Conservation (phyloP, 148 eudicot genomes). For the Pouteria glomerata region DNA sequence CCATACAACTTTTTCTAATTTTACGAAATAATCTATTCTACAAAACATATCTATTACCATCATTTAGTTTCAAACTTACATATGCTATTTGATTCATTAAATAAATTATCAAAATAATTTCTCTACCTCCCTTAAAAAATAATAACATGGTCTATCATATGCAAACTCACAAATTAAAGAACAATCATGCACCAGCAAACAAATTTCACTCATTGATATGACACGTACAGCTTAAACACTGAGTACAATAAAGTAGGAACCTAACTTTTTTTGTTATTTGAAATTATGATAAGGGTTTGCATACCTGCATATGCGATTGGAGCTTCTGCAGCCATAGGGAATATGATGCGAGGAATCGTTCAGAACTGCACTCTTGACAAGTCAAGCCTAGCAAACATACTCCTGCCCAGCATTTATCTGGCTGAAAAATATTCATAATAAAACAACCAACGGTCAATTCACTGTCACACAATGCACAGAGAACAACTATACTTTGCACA, state of each 20-base stretch:
- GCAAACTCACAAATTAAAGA: not conserved
- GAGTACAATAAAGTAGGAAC: not conserved
- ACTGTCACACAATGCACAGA: not conserved
- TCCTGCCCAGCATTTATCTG: conserved; percentile 96
- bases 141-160: too few relatives aligned
- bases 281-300: not conserved
- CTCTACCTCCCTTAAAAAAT: too few relatives aligned
- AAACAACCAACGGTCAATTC: conserved; percentile 1
- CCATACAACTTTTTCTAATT: too few relatives aligned
- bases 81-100: too few relatives aligned
- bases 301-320: conserved; percentile 66
- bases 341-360: conserved; percentile 70
- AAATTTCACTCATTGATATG: not conserved
- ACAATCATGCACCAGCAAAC: not conserved
- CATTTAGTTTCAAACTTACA: too few relatives aligned
- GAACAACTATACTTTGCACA: too few relatives aligned
- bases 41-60: too few relatives aligned
- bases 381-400: conserved; percentile 88
- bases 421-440: conserved; percentile 43
- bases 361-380: conserved; percentile 56
- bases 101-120: too few relatives aligned
- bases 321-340: conserved; percentile 62
- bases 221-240: too few relatives aligned
- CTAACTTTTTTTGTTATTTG: not conserved
- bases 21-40: too few relatives aligned